Conservation (phyloP, 1,139 yeast species). For the Kodamaea derodonti region DNA sequence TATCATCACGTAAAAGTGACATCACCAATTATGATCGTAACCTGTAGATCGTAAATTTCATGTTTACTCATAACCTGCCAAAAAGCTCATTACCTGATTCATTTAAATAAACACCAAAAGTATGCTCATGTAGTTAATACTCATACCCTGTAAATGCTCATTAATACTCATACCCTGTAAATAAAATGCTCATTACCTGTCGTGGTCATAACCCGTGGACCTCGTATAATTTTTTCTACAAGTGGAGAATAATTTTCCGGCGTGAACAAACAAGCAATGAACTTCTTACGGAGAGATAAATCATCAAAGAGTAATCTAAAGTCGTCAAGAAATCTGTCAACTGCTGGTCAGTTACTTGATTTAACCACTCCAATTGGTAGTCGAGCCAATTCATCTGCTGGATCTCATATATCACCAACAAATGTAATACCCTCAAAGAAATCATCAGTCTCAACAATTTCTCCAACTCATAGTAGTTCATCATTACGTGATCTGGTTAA, state of each 20-base stretch:
- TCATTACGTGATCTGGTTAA: slow-evolving; percentile 7
- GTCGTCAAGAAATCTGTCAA: slow-evolving; percentile 1
- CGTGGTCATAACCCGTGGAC: too few species aligned
- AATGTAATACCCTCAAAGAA: slow-evolving; percentile 4
- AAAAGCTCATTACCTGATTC: too few species aligned
- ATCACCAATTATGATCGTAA: too few species aligned
- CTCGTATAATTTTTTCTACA: too few species aligned
- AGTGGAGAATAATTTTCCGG: background rate
- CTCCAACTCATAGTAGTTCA: slow-evolving; percentile 9
- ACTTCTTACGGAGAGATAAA: slow-evolving; percentile 29
- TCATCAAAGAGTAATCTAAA: slow-evolving; percentile 20
- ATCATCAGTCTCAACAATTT: slow-evolving; percentile 8
- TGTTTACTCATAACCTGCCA: too few species aligned
- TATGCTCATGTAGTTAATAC: too few species aligned
- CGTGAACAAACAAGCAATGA: slow-evolving; percentile 14
- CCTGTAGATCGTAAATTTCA: too few species aligned
- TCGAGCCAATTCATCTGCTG: slow-evolving; percentile 3
- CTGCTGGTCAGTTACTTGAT: slow-evolving; percentile 13
- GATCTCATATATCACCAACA: slow-evolving; percentile 4
- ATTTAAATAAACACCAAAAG: too few species aligned
- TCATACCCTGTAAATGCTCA: too few species aligned
- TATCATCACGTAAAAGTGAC: too few species aligned
- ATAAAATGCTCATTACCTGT: too few species aligned
- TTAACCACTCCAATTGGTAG: slow-evolving; percentile 1
- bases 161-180: too few species aligned